These are phyloP conservation scores for Termitomyces titanicus DNA, from an alignment of 768 basidiomycete genomes.

Conservation along the genomic window DNA sequence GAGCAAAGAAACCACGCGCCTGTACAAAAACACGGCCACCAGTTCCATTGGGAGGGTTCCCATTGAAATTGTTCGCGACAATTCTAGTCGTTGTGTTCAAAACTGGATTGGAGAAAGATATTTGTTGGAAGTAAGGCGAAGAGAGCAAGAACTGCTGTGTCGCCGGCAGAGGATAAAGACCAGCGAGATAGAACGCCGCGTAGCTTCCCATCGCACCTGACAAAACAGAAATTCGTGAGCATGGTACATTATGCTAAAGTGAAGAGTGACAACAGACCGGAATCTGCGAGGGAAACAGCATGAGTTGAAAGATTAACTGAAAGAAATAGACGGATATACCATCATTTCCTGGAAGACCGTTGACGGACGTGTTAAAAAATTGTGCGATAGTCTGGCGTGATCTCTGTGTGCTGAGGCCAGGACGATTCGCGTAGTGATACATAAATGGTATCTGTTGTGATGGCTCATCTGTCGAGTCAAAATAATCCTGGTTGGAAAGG, in stretches of 20 bases:
- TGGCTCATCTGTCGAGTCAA: constrained; percentile 61
- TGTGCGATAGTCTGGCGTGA: constrained; percentile 52
- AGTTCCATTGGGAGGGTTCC: constrained; percentile 48
- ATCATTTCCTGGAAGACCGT: constrained; percentile 64
- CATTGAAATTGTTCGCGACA: constrained; percentile 42
- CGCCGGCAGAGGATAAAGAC: constrained; percentile 61
- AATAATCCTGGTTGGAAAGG: constrained; percentile 39
- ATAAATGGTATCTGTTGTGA: constrained; percentile 68
- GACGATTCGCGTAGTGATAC: constrained; percentile 65
- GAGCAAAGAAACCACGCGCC: constrained; percentile 25
- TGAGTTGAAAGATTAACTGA: constrained; percentile 18
- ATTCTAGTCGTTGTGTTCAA: constrained; percentile 58
- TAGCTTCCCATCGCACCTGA: constrained; percentile 63
- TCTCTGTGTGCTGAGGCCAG: constrained; percentile 54
- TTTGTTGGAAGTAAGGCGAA: constrained; percentile 57
- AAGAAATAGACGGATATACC: constrained; percentile 31
- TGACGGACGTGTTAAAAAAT: constrained; percentile 52
- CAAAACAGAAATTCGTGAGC: neutral
- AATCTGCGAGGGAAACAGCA: constrained; percentile 14
- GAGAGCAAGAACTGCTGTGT: constrained; percentile 57
- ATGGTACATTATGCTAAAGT: neutral
- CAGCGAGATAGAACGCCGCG: constrained; percentile 53
- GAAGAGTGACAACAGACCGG: constrained; percentile 12
- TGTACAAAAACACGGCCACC: constrained; percentile 56
- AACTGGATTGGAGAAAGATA: constrained; percentile 59